phyloP scores from a whole-genome alignment of 257 asterid species.

The Primulina tabacum region DNA sequence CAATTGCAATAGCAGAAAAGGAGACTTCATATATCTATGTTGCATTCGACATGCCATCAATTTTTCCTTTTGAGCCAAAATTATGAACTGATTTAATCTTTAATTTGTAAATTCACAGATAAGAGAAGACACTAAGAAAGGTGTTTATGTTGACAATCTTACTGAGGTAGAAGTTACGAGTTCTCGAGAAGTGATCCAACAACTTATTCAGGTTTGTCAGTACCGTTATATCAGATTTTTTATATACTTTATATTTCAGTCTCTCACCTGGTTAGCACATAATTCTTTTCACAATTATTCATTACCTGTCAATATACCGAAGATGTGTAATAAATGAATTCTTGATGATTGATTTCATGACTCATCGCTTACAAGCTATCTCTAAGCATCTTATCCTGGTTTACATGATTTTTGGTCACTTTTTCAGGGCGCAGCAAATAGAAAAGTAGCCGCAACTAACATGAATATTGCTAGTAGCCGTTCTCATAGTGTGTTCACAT shows the following conservation, averaged over 20 bases:
- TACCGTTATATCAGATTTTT: constrained; percentile 10
- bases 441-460: constrained; percentile 97
- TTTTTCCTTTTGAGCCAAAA: constrained; percentile 5
- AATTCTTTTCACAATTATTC: neutral
- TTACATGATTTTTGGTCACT: constrained; percentile 14
- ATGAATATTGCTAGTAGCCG: constrained; percentile 99
- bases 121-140: constrained; percentile 89
- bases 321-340: neutral
- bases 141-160: constrained; percentile 89
- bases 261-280: neutral
- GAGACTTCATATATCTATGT: constrained; percentile 4
- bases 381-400: neutral
- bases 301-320: constrained; percentile 16
- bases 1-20: neutral
- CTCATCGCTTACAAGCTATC: neutral
- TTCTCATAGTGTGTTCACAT: constrained; percentile 96
- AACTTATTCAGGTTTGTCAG: constrained; percentile 78
- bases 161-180: constrained; percentile 85
- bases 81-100: constrained; percentile 4
- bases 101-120: constrained; percentile 47
- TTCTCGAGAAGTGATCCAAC: constrained; percentile 92
- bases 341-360: neutral
- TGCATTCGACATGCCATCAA: constrained; percentile 9
- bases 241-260: constrained; percentile 11
- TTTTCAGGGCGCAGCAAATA: constrained; percentile 85